Base-by-base conservation (phyloP, 768 basidiomycete genomes). In the Mrakia frigida region DNA sequence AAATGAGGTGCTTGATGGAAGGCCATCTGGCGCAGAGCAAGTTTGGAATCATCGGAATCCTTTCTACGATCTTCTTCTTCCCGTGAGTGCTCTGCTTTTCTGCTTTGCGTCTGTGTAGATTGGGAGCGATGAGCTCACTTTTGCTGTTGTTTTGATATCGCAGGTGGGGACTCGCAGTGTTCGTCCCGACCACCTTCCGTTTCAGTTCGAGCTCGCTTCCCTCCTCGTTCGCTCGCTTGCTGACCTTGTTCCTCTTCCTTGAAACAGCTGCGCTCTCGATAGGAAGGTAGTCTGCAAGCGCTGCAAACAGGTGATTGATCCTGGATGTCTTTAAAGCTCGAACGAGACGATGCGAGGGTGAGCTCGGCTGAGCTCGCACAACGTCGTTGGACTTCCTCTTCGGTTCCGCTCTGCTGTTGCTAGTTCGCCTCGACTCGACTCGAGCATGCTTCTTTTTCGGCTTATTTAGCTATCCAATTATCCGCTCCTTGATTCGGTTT, bases 91-190 rank as follows among this genome's bases (percentile, higher is more conserved):
- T 21, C 25, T 25, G 18, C 6, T 1, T 43, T 5, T 41, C 37
- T 3, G 1, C 23, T 16, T 2, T n/a, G 5, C 21, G 0, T 16
- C 10, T n/a, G 5, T 35, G 0, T 16, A 37, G 23, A 13, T 7
- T 37, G 35, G n/a, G 2, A n/a, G n/a, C n/a, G 14, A 60, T 3
- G n/a, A 33, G 31, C 61, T 63, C 33, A 63, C 61, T 23, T 18
- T n/a, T 25, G 21, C 39, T n/a, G 10, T 68, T 6, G 25, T 33
- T 37, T 39, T 68, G 14, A 7, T 14, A 14, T 35, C 10, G n/a
- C 56, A 56, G 56, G 2, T 68, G 65, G 65, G 65, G 65, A 43
- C 65, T 68, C 65, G 65, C 65, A 11, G 65, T 68, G 65, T 68
- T 37, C 33, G 65, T 68, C n/a, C n/a, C 31, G 60, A 2, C 60